Evolutionary conservation across 139 green algal species (phyloP), one percentile per base, ranked within the genome.

Genomic region (Nannochloris sp.): DNA sequence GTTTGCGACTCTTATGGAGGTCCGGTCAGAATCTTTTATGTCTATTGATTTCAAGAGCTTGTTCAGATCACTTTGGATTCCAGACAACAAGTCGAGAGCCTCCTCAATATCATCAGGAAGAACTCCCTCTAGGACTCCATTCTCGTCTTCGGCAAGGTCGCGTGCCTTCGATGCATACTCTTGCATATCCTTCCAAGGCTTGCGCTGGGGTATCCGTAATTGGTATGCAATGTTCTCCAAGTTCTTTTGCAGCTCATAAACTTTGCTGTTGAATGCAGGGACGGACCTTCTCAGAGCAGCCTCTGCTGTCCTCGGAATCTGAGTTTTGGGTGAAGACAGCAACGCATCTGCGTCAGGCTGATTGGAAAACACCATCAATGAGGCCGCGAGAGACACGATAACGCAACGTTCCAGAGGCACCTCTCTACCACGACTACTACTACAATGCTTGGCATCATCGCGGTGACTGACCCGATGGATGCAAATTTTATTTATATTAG

Each of bases 201-300:
- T 85, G 34, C 78, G 73, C 77, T 90, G 85, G 1, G 86, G 88
- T 55, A 95, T 95, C 60, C 88, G 75, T 57, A 95, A 81, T 63
- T 87, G 80, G 70, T 85, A 90, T 12, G 68, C 63, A 6, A 90
- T 60, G 8, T 84, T 73, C 56, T 89, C 80, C 36, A 87, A 46
- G 31, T 48, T 24, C 1, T 56, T 44, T 67, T 89, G 86, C 1
- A 94, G 60, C 0, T 57, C 56, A 9, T 62, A 54, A 1, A 90
- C 75, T 10, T 88, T 75, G 3, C 29, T 18, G 44, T 95, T 95
- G 76, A 90, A 86, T 1, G 85, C 85, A 2, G 88, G 88, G 16
- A 92, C 90, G 18, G 83, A 85, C 3, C 83, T 69, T 31, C 64
- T 51, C 54, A 93, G 61, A 9, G 85, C 85, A 18, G 82, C 76